Evolutionary conservation across 768 basidiomycete genomes (phyloP).

Genomic region (Boletus rubropictus): DNA sequence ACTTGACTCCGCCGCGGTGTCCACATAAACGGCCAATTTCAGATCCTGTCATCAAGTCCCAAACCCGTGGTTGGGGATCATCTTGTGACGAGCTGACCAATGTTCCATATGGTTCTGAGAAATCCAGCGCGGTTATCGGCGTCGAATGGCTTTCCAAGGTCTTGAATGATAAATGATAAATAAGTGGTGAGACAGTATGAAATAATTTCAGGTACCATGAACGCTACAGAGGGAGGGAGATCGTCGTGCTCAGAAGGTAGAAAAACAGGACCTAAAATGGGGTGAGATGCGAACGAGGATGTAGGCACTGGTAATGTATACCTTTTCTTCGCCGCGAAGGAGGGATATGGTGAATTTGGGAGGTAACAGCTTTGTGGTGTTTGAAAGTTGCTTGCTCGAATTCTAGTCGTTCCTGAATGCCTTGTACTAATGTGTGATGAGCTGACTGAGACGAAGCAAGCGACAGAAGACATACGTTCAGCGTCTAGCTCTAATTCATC

Average conservation of each 20-base stretch:
- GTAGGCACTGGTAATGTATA: background rate
- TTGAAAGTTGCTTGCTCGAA: constrained; percentile 51
- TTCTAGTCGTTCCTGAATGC: constrained; percentile 78
- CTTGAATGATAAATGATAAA: constrained; percentile 37
- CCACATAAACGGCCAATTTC: constrained; percentile 83
- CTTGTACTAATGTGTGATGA: constrained; percentile 56
- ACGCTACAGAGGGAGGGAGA: constrained; percentile 88
- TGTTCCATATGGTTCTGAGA: constrained; percentile 94
- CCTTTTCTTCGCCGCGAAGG: constrained; percentile 33
- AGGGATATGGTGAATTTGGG: constrained; percentile 13
- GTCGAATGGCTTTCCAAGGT: constrained; percentile 76
- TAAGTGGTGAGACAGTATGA: background rate
- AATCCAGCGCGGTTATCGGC: constrained; percentile 85
- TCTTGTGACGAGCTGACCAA: constrained; percentile 84
- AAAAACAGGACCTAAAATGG: constrained; percentile 75
- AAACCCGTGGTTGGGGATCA: constrained; percentile 83
- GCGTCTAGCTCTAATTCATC: constrained; percentile 97
- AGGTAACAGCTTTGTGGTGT: constrained; percentile 16
- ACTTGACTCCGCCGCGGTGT: constrained; percentile 77
- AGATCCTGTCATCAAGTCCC: constrained; percentile 88
- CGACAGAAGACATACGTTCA: constrained; percentile 58
- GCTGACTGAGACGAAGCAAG: background rate
- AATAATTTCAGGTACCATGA: constrained; percentile 63
- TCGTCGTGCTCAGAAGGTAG: constrained; percentile 96
- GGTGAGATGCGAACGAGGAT: constrained; percentile 3